A percentile compares a stretch with the other conserved stretches of the same genome.
phyloP scores from a whole-genome alignment of 2,329 filamentous ascomycete genomes.

The Alternaria postmessia region DNA sequence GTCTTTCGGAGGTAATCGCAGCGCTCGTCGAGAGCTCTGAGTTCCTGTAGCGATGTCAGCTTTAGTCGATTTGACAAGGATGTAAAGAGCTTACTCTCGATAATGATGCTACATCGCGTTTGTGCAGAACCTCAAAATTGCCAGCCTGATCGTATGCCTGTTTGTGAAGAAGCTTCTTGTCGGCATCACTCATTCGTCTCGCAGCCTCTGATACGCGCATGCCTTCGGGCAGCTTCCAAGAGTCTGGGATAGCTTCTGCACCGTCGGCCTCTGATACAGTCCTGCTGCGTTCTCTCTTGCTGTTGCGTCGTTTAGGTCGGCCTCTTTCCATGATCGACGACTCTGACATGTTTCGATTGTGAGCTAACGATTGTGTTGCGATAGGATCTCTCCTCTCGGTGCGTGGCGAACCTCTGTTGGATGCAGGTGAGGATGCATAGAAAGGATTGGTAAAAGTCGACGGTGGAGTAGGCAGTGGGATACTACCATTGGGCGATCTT shows the following conservation, averaged over 20 bases:
- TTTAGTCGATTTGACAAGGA: neutral
- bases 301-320: conserved; percentile 42
- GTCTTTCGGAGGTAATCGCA: conserved; percentile 81
- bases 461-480: conserved; percentile 40
- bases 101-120: conserved; percentile 57
- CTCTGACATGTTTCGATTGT: conserved; percentile 49
- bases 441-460: conserved; percentile 45
- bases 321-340: conserved; percentile 51
- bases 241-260: conserved; percentile 35
- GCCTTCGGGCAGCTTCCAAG: conserved; percentile 49
- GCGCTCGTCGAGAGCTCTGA: conserved; percentile 77
- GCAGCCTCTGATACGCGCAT: conserved; percentile 49
- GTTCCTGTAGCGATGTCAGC: conserved; percentile 63
- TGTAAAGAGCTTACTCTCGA: conserved; percentile 62
- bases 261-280: conserved; percentile 46
- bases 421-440: conserved; percentile 41
- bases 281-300: conserved; percentile 43
- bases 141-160: conserved; percentile 51
- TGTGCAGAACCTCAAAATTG: conserved; percentile 52
- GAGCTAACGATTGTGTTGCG: conserved; percentile 25
- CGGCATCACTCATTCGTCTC: conserved; percentile 42
- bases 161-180: conserved; percentile 49
- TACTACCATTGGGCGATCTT: conserved; percentile 43
- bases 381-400: conserved; percentile 45
- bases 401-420: conserved; percentile 42